Evolutionary conservation across 176 grass and related monocot genomes (phyloP).

Genomic region (Oryza rufipogon): DNA sequence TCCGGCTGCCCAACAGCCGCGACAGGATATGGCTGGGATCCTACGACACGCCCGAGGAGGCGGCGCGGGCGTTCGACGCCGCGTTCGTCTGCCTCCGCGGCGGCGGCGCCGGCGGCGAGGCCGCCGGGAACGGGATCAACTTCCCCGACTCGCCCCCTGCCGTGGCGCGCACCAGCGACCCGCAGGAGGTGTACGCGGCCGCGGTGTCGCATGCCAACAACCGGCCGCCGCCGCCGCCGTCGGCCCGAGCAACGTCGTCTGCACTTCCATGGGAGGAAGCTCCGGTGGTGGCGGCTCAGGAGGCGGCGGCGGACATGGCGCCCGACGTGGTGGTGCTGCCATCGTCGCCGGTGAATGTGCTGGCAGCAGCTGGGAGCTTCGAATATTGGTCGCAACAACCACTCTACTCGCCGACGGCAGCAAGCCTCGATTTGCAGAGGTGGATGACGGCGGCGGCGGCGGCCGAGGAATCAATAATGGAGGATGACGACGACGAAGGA

Average conservation of each 20-base stretch:
- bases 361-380: background rate
- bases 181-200: slow-evolving; percentile 35
- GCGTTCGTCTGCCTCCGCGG: slow-evolving; percentile 63
- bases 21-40: slow-evolving; percentile 58
- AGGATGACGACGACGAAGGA: background rate
- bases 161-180: slow-evolving; percentile 5
- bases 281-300: background rate
- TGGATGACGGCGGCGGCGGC: background rate
- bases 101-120: background rate
- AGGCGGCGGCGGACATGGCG: too few relatives aligned
- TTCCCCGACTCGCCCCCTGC: slow-evolving; percentile 39
- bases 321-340: too few relatives aligned
- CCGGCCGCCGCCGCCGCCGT: background rate
- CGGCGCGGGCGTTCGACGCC: slow-evolving; percentile 58
- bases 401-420: slow-evolving; percentile 17
- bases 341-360: background rate
- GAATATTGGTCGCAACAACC: slow-evolving; percentile 24
- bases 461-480: background rate
- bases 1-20: slow-evolving; percentile 61
- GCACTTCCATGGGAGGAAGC: background rate
- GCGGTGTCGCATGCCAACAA: slow-evolving; percentile 40
- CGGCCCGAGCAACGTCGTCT: background rate
- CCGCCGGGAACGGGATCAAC: slow-evolving; percentile 27
- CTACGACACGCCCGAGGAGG: slow-evolving; percentile 53
- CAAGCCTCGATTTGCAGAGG: background rate